phyloP scores from a whole-genome alignment of 306 rosid species.

The Acmispon strigosus region DNA sequence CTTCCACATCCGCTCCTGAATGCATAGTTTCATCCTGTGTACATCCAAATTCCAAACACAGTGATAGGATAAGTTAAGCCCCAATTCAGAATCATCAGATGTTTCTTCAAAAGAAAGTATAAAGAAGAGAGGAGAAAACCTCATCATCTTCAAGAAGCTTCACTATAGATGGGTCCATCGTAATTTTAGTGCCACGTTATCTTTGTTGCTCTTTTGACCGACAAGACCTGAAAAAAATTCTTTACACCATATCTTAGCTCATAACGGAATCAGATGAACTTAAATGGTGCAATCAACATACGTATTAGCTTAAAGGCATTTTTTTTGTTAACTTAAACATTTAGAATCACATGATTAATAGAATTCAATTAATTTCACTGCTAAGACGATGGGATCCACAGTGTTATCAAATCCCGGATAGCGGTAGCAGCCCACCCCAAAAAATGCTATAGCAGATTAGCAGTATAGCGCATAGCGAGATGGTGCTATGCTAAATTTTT shows the following conservation, averaged over 20 bases:
- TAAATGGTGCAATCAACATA: background rate
- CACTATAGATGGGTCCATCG: conserved; percentile 83
- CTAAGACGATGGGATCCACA: background rate
- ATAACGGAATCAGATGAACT: background rate
- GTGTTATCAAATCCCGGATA: too few relatives aligned
- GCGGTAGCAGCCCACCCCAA: too few relatives aligned
- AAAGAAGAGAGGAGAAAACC: conserved; percentile 33
- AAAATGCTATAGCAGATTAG: too few relatives aligned
- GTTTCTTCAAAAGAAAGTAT: background rate
- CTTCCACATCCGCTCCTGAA: conserved; percentile 84
- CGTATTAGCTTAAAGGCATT: background rate
- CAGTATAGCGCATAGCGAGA: too few relatives aligned
- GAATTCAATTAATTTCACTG: background rate
- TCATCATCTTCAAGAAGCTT: conserved; percentile 92
- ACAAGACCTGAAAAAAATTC: background rate
- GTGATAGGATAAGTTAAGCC: background rate
- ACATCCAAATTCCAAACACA: conserved; percentile 3
- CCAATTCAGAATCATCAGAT: background rate
- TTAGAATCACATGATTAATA: background rate
- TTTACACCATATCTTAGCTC: background rate
- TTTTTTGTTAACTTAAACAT: background rate
- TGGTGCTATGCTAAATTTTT: too few relatives aligned
- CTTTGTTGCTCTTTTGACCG: background rate
- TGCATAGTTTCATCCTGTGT: conserved; percentile 81
- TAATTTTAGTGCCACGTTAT: background rate